Percentiles rank a stretch among this genome's conserved stretches.
Conservation (phyloP, 208 protist genomes). For the Porcisia hertigi region DNA sequence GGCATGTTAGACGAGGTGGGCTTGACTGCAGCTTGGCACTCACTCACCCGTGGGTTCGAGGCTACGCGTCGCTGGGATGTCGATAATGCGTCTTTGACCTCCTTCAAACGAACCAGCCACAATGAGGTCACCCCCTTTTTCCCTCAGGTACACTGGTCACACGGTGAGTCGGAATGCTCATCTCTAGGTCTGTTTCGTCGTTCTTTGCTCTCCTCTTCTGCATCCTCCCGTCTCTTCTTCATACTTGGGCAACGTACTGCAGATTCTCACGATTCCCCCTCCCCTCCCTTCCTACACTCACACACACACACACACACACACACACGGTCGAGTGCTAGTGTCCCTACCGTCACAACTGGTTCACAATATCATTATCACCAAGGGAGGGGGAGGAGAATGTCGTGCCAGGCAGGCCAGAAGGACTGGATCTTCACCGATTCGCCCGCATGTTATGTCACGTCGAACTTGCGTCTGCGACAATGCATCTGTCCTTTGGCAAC, state of each 20-base stretch:
- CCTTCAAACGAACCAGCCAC: background rate
- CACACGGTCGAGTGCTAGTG: background rate
- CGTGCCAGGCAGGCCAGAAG: slow-evolving; percentile 50
- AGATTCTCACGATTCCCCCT: background rate
- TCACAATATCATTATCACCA: background rate
- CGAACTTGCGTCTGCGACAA: slow-evolving; percentile 58
- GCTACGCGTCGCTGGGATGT: background rate
- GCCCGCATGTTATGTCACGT: slow-evolving; percentile 67
- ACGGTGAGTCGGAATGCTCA: background rate
- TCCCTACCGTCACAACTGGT: background rate
- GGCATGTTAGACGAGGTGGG: no score
- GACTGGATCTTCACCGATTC: slow-evolving; percentile 80
- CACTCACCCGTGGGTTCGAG: background rate
- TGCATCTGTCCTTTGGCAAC: slow-evolving; percentile 83
- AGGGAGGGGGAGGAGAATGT: slow-evolving; percentile 4
- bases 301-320: slow-evolving; percentile 5
- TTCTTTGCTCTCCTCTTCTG: background rate
- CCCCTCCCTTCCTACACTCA: background rate
- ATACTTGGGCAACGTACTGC: background rate
- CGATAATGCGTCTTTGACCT: background rate
- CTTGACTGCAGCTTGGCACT: background rate
- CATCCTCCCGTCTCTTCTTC: background rate
- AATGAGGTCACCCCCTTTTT: background rate
- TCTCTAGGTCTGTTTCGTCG: background rate
- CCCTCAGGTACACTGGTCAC: background rate